phyloP scores from a whole-genome alignment of 73 alveolate genomes.

The Paramecium sexaurelia region DNA sequence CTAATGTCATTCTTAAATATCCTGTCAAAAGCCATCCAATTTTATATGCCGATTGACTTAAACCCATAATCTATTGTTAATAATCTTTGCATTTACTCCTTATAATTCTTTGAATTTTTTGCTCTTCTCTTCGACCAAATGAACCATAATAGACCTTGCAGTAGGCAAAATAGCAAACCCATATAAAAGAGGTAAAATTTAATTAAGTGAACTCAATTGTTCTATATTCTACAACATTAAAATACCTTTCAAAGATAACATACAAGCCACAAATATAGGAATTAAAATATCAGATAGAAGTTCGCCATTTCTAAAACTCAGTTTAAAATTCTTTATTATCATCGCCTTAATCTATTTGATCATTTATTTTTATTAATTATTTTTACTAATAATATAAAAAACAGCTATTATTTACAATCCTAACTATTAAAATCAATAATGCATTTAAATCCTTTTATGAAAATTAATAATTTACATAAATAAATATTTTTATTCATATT shows the following conservation, averaged over 20 bases:
- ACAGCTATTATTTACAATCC: not conserved
- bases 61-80: slow-evolving; percentile 26
- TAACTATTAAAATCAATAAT: too few species aligned
- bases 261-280: slow-evolving; percentile 30
- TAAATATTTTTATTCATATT: too few species aligned
- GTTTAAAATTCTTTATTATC: slow-evolving; percentile 5
- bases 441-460: too few species aligned
- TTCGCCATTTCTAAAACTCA: slow-evolving; percentile 18
- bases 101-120: not conserved
- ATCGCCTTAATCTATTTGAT: not conserved
- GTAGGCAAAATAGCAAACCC: not conserved
- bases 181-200: not conserved
- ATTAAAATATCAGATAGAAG: not conserved
- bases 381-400: not conserved
- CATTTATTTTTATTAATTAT: not conserved
- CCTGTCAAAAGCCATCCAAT: slow-evolving; percentile 42
- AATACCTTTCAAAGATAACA: slow-evolving; percentile 14
- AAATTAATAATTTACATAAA: too few species aligned
- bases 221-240: not conserved
- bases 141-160: slow-evolving; percentile 17
- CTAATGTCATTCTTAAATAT: slow-evolving; percentile 33
- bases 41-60: not conserved
- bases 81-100: not conserved
- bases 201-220: not conserved
- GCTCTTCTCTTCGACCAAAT: slow-evolving; percentile 26